Base-by-base conservation (phyloP, 1,284 basidiomycete species). In the Ceratobasidium sp. region DNA sequence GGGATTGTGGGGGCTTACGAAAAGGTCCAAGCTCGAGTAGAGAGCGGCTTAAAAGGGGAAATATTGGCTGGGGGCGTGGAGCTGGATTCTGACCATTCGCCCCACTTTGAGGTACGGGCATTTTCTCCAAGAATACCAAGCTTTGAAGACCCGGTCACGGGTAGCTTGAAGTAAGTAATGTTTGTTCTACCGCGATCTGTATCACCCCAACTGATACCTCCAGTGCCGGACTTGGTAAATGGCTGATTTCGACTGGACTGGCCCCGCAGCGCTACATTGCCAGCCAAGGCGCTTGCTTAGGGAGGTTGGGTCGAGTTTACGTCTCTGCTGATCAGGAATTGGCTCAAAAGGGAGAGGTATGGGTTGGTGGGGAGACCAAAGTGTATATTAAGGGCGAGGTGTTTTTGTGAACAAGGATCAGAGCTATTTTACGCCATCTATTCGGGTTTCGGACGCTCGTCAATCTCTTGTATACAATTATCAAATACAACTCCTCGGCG, bases 81-180 rank as follows among this genome's bases (percentile, higher is more conserved):
- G 3, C 29, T 13, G 2, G 16, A 51, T 13, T 11, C 41, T 6
- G 58, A 72, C 22, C 41, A 31, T n/a, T 49, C 43, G 1, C 69
- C 69, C 6, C 69, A 72, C 22, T 72, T 72, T 24, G 69, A 72
- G n/a, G 43, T 71, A 19, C 68, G 68, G 9, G 68, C 68, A 8
- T 71, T 71, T 43, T 37, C 54, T 34, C 53, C 68, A 7, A 71
- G 43, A 34, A 41, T 58, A 9, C 24, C 54, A 8, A 19, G 29
- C 34, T 14, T 69, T 34, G 65, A 69, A n/a, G 65, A 69, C 22
- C 65, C 65, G 16, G 65, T 69, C 27, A 72, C 69, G 13, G 69
- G 69, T 37, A 72, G 56, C 34, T n/a, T 72, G 11, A 72, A 72
- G 69, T 61, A 34, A 48, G 54, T 59, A 24, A 1, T 9, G 1